Percentiles rank a stretch among this genome's conserved stretches.
These are phyloP conservation scores for Smittium culicis DNA, from an alignment of 371 early-diverging fungal species.

Conservation along the genomic window DNA sequence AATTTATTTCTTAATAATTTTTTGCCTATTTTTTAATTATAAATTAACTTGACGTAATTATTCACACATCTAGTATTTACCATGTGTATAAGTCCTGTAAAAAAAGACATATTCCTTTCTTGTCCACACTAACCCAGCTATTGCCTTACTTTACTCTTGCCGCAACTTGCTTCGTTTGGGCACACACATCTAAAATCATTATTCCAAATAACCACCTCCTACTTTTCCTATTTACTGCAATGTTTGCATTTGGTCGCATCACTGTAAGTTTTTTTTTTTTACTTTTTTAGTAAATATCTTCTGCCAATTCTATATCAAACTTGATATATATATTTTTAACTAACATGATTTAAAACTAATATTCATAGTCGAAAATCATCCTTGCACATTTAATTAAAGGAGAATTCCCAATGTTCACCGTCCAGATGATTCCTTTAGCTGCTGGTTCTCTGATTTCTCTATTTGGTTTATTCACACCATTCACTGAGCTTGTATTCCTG, in stretches of 20 bases:
- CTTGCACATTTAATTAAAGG: constrained; percentile 71
- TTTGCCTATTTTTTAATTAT: too few relatives aligned
- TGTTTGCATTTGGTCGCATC: constrained; percentile 76
- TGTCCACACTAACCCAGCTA: constrained; percentile 44
- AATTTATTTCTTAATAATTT: too few relatives aligned
- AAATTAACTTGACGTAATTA: too few relatives aligned
- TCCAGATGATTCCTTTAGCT: constrained; percentile 53
- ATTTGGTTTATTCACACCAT: constrained; percentile 37
- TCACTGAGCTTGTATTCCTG: constrained; percentile 53
- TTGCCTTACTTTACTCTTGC: constrained; percentile 47
- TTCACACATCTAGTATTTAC: too few relatives aligned
- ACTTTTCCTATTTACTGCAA: constrained; percentile 53
- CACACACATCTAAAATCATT: constrained; percentile 49
- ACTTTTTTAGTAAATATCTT: neutral
- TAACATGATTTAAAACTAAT: constrained; percentile 2
- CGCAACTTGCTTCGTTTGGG: constrained; percentile 47
- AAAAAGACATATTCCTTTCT: constrained; percentile 42
- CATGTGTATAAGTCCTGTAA: constrained; percentile 57
- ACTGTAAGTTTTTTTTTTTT: constrained; percentile 34
- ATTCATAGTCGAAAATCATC: constrained; percentile 58
- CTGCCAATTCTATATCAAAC: neutral
- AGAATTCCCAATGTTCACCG: constrained; percentile 61
- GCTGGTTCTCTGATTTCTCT: constrained; percentile 50
- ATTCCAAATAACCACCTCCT: constrained; percentile 47
- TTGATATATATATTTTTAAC: neutral